phyloP scores from a whole-genome alignment of 257 asterid species.

The Hygrophila difformis region DNA sequence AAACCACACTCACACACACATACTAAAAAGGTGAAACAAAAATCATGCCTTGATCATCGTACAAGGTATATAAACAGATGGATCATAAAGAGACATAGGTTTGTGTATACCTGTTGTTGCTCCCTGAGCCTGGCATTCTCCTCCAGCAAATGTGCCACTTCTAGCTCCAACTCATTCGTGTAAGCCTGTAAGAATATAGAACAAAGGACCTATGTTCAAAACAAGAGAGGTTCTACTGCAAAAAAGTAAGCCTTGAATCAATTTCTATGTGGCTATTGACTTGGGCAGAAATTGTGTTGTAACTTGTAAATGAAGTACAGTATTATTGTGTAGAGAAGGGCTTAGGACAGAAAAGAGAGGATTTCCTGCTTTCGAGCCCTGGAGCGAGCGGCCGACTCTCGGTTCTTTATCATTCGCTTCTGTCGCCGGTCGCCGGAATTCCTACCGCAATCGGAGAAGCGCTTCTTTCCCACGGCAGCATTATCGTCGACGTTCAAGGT shows the following conservation, averaged over 20 bases:
- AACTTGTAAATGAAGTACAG: not conserved
- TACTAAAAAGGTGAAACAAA: not conserved
- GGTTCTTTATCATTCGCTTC: conserved; percentile 82
- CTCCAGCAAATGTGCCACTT: conserved; percentile 46
- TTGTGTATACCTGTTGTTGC: conserved; percentile 58
- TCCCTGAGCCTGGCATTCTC: conserved; percentile 68
- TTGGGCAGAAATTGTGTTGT: not conserved
- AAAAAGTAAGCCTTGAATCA: no score
- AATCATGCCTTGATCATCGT: not conserved
- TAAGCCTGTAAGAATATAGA: conserved; percentile 55
- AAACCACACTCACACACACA: not conserved
- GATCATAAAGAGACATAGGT: no score
- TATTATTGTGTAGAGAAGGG: no score
- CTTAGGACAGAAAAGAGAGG: not conserved
- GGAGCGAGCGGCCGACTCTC: conserved; percentile 77
- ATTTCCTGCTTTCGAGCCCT: conserved; percentile 78
- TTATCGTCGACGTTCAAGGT: not conserved
- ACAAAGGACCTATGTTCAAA: no score
- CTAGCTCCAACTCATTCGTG: conserved; percentile 50
- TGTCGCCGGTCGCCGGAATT: conserved; percentile 39
- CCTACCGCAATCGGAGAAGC: conserved; percentile 23
- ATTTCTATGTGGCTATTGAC: no score
- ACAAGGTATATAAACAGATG: no score
- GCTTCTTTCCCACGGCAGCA: conserved; percentile 24
- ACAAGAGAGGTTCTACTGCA: no score